Percentiles rank a stretch among this genome's conserved stretches.
These are phyloP conservation scores for Eurotiales sp. DNA, from an alignment of 2,329 filamentous ascomycete species.

Conservation along the genomic window DNA sequence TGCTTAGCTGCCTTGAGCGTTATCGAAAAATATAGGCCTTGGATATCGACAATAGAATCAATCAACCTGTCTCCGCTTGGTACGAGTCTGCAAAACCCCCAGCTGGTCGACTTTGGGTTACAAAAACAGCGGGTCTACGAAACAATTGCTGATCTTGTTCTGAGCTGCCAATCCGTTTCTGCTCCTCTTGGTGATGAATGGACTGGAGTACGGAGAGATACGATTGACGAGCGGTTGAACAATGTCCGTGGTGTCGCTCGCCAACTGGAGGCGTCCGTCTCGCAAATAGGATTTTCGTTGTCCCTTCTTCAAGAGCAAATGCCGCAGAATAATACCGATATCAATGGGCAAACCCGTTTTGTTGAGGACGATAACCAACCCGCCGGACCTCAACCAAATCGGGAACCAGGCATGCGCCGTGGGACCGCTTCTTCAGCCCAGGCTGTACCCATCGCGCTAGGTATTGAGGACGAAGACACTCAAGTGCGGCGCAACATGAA, in stretches of 20 bases:
- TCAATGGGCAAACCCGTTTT: conserved; percentile 31
- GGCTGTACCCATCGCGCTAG: conserved; percentile 32
- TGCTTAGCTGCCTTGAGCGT: conserved; percentile 75
- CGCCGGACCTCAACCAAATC: conserved; percentile 23
- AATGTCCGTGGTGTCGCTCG: conserved; percentile 73
- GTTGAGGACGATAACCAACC: conserved; percentile 25
- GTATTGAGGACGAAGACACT: conserved; percentile 32
- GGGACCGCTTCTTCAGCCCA: conserved; percentile 41
- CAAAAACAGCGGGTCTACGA: conserved; percentile 95
- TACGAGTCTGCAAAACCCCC: conserved; percentile 75
- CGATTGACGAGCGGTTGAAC: conserved; percentile 79
- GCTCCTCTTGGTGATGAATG: conserved; percentile 92
- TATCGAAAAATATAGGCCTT: conserved; percentile 83
- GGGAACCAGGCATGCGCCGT: conserved; percentile 37
- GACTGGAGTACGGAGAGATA: conserved; percentile 86
- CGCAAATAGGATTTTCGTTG: conserved; percentile 81
- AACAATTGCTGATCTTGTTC: conserved; percentile 80
- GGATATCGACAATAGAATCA: conserved; percentile 85
- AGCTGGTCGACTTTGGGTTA: conserved; percentile 78
- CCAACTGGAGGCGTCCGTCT: conserved; percentile 80
- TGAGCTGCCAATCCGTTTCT: conserved; percentile 86
- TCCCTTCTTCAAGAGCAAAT: conserved; percentile 83
- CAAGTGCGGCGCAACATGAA: conserved; percentile 44
- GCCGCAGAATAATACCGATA: conserved; percentile 49
- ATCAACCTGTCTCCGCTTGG: conserved; percentile 80